A percentile compares a stretch with the other conserved stretches of the same genome.
Conservation (phyloP, 768 basidiomycete genomes). For the Ephemerocybe angulata region DNA sequence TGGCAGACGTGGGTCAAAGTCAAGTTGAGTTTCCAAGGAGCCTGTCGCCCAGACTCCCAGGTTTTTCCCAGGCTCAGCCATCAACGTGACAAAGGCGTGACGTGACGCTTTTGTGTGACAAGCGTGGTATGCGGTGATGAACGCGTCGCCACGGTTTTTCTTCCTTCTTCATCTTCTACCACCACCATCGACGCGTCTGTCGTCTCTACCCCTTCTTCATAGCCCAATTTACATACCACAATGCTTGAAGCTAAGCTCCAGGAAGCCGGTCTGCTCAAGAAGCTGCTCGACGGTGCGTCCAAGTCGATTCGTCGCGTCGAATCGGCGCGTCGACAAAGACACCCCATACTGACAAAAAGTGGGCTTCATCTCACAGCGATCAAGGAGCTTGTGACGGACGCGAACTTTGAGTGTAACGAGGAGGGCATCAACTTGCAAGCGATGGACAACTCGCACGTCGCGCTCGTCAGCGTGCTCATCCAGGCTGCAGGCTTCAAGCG, state of each 20-base stretch:
- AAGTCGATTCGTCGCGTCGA: neutral
- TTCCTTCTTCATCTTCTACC: slow-evolving; percentile 12
- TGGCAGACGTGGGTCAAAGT: too few species aligned
- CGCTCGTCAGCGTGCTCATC: slow-evolving; percentile 87
- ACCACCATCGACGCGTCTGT: slow-evolving; percentile 20
- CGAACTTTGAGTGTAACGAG: slow-evolving; percentile 96
- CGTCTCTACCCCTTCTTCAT: slow-evolving; percentile 12
- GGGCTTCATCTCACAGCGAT: too few species aligned
- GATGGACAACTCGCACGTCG: slow-evolving; percentile 99
- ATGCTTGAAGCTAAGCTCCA: slow-evolving; percentile 92
- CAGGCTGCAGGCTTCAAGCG: slow-evolving; percentile 74
- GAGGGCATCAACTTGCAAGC: slow-evolving; percentile 94
- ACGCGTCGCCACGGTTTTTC: slow-evolving; percentile 29
- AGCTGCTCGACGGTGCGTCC: slow-evolving; percentile 81
- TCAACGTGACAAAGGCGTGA: slow-evolving; percentile 16
- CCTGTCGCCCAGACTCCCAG: too few species aligned
- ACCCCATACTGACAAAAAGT: too few species aligned
- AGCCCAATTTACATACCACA: too few species aligned
- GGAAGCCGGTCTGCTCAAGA: slow-evolving; percentile 87
- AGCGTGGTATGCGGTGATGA: slow-evolving; percentile 22
- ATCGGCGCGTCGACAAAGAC: neutral
- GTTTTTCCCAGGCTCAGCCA: too few species aligned
- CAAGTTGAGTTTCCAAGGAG: too few species aligned
- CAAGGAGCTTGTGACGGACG: slow-evolving; percentile 96
- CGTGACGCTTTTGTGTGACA: slow-evolving; percentile 21